A percentile compares a stretch with the other conserved stretches of the same genome.
phyloP scores from a whole-genome alignment of 2,329 filamentous ascomycete genomes.

The Cephalotrichum gorgonifer region DNA sequence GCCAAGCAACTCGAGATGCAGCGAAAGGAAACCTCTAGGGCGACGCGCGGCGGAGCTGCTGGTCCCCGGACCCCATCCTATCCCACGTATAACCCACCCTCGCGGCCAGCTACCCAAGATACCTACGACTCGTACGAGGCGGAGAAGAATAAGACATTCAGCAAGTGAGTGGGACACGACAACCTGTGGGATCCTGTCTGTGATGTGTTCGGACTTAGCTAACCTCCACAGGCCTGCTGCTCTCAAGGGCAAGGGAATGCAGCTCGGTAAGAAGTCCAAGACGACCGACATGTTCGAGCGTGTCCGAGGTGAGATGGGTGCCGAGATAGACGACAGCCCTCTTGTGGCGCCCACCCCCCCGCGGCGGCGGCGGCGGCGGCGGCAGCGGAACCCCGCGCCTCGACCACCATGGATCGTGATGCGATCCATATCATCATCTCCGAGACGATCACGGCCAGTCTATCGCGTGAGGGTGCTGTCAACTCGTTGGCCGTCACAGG shows the following conservation, averaged over 20 bases:
- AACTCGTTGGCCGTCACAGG: conserved; percentile 85
- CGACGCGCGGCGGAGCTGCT: conserved; percentile 9
- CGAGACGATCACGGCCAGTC: conserved; percentile 81
- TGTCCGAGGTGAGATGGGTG: conserved; percentile 83
- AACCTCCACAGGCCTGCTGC: conserved; percentile 40
- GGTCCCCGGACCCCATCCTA: conserved; percentile 71
- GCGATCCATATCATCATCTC: conserved; percentile 80
- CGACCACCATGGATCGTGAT: conserved; percentile 66
- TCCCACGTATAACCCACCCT: conserved; percentile 77
- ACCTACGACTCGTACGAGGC: conserved; percentile 92
- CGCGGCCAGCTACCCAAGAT: conserved; percentile 62
- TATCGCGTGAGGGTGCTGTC: conserved; percentile 78
- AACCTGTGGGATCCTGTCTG: conserved; percentile 2
- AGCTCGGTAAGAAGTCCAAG: conserved; percentile 97
- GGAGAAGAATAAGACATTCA: conserved; percentile 87
- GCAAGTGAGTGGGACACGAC: conserved; percentile 60
- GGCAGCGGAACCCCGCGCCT: conserved; percentile 42
- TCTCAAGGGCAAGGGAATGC: conserved; percentile 94
- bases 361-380: conserved; percentile 43
- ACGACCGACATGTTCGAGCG: conserved; percentile 95
- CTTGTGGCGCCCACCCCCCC: conserved; percentile 50
- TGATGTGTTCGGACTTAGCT: conserved; percentile 4
- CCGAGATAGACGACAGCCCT: conserved; percentile 68
- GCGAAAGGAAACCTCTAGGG: conserved; percentile 83
- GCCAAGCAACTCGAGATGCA: conserved; percentile 99